Evolutionary conservation across 345 rosid genomes (phyloP), one percentile per base, ranked within the genome.

Genomic region (Populus ilicifolia): DNA sequence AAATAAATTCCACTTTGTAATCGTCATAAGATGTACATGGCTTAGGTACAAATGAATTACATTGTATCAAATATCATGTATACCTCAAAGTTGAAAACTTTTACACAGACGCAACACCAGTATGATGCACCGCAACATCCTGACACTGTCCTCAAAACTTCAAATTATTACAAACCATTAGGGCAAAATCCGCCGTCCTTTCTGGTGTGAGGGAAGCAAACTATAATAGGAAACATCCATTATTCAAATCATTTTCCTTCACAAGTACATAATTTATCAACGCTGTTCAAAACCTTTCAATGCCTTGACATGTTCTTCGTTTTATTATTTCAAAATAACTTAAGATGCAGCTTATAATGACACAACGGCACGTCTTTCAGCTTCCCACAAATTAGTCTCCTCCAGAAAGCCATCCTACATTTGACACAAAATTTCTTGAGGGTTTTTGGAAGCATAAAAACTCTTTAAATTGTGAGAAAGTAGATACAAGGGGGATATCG

Each of bases 401-500:
- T 72, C 72, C 77, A 73, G 43, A 14, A 54, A 52, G 62, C 68
- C 61, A 73, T 23, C 38, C 81, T 73, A 62, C 67, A 73, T 67
- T 67, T 38, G 20, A 25, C 56, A 72, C 8, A 30, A 77, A 17
- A 69, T 13, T 61, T 35, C 23, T 27, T 56, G 52, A 76, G 69
- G 69, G 29, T 33, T 27, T 16, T 30, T 12, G 3, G 39, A 14
- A 65, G 17, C 69, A 56, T 21, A 30, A 30, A 17, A 30, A 20
- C 39, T 2, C 39, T 30, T 0, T 2, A 14, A 0, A 36, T 10
- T 11, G 39, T 6, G 69, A 29, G 35, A 35, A 65, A 16, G 39
- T 8, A 17, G 69, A 29, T 20, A 33, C 21, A 27, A 33, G 9
- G 5, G 39, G 69, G 33, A 65, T 8, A 5, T 65, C 17, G 69